Evolutionary conservation across 768 basidiomycete species (phyloP), one percentile per base, ranked within the genome.

Genomic region (Russula sp.): DNA sequence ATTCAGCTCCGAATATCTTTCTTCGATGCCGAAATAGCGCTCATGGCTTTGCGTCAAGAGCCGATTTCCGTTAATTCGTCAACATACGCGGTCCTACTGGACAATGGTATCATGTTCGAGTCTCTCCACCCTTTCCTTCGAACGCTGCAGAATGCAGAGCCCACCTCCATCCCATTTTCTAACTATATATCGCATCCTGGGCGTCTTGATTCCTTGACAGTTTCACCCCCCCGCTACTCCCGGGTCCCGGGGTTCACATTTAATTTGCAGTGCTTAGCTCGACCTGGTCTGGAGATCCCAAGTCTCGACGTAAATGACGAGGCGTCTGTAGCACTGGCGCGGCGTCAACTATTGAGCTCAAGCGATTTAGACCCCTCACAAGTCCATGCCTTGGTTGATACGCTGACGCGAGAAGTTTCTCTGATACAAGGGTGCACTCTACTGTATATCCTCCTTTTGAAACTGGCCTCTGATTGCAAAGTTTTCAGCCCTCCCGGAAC

Each of bases 321-420:
- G 8, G 63, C 57, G 10, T 83, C 84, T 0, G 68, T 86, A n/a
- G 75, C 68, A 4, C 61, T 60, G n/a, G 85, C 81, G 0, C 77
- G 82, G 6, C 61, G 70, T 22, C 74, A 76, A 45, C 70, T 90
- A n/a, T 72, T 64, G 45, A 61, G 67, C 18, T 70, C 73, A 4
- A 88, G 84, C 67, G 73, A 78, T 7, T 75, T 92, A 34, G 90
- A 92, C 64, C 75, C 80, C 0, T 87, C 85, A 70, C 90, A 92
- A 68, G 83, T 79, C 0, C 84, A 88, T 58, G 84, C 89, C 1
- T 74, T 91, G 2, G 70, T 92, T 4, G 80, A 84, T 59, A 75
- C 81, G 0, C 69, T 90, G 39, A 80, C 77, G 0, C 72, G 82
- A 52, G 85, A 89, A 65, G 69, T 90, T 0, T 75, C 81, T 0